Evolutionary conservation across 75 land plant genomes (phyloP).

Genomic region (Pseudotsuga menziesii): DNA sequence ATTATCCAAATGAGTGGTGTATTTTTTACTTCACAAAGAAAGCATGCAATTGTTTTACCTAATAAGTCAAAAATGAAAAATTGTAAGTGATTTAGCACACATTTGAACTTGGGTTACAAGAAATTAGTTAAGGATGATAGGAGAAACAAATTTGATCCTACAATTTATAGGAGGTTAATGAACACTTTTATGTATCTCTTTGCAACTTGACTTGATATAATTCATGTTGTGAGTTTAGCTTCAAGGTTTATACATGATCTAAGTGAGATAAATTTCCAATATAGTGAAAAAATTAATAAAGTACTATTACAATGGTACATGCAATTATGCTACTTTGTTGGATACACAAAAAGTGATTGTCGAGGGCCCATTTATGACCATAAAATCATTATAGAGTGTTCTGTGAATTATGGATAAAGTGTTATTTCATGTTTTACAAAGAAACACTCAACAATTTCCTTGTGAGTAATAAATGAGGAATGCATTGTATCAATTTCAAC

Average conservation of each 20-base stretch:
- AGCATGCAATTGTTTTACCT: not conserved
- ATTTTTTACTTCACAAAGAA: not conserved
- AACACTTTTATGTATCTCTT: not conserved
- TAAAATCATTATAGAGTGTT: no score
- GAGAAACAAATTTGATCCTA: not conserved
- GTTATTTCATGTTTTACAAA: slow-evolving; percentile 10
- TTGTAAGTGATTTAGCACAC: not conserved
- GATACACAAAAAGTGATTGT: slow-evolving; percentile 19
- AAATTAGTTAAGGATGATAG: not conserved
- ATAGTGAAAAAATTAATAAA: not conserved
- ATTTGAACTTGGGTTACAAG: not conserved
- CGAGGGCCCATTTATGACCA: not conserved
- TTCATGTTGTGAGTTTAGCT: not conserved
- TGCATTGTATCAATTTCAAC: not conserved
- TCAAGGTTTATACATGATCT: slow-evolving; percentile 10
- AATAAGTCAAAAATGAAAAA: not conserved
- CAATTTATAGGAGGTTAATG: not conserved
- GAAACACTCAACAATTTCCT: slow-evolving; percentile 13
- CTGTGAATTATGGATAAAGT: no score
- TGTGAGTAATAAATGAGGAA: not conserved
- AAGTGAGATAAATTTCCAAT: not conserved
- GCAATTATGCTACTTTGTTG: not conserved
- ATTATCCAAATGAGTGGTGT: not conserved
- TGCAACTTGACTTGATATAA: no score
- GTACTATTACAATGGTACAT: not conserved